phyloP scores from a whole-genome alignment of 2,329 filamentous ascomycete genomes.

The Cadophora malorum region DNA sequence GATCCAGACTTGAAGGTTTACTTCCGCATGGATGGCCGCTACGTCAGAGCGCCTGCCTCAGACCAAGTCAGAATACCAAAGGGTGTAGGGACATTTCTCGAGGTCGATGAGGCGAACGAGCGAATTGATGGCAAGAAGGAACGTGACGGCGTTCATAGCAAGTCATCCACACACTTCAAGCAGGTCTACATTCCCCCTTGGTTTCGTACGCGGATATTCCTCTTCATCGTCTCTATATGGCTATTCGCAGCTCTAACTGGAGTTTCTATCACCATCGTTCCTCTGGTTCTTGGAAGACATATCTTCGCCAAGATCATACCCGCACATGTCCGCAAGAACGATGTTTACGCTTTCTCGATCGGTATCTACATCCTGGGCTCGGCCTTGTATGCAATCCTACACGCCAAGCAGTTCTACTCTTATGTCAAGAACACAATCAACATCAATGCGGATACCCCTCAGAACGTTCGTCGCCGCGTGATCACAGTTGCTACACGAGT shows the following conservation, averaged over 20 bases:
- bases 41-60: slow-evolving; percentile 90
- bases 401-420: slow-evolving; percentile 51
- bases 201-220: slow-evolving; percentile 79
- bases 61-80: slow-evolving; percentile 96
- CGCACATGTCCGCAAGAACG: slow-evolving; percentile 77
- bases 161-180: slow-evolving; percentile 54
- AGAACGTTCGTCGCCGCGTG: slow-evolving; percentile 38
- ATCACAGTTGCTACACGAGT: slow-evolving; percentile 30
- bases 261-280: slow-evolving; percentile 83
- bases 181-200: slow-evolving; percentile 83
- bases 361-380: slow-evolving; percentile 83
- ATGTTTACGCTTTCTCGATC: slow-evolving; percentile 94
- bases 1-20: slow-evolving; percentile 53
- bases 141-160: slow-evolving; percentile 62
- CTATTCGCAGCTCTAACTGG: slow-evolving; percentile 89
- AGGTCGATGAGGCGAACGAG: slow-evolving; percentile 72
- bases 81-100: slow-evolving; percentile 79
- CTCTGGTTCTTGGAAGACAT: slow-evolving; percentile 81
- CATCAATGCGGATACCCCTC: slow-evolving; percentile 40
- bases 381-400: slow-evolving; percentile 65
- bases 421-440: slow-evolving; percentile 40
- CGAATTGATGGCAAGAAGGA: slow-evolving; percentile 65
- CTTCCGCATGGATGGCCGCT: slow-evolving; percentile 76
- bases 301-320: slow-evolving; percentile 79
- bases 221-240: slow-evolving; percentile 93